A percentile compares a stretch with the other conserved stretches of the same genome.
Evolutionary conservation across 768 basidiomycete species (phyloP).

Genomic region (Naganishia friedmannii): DNA sequence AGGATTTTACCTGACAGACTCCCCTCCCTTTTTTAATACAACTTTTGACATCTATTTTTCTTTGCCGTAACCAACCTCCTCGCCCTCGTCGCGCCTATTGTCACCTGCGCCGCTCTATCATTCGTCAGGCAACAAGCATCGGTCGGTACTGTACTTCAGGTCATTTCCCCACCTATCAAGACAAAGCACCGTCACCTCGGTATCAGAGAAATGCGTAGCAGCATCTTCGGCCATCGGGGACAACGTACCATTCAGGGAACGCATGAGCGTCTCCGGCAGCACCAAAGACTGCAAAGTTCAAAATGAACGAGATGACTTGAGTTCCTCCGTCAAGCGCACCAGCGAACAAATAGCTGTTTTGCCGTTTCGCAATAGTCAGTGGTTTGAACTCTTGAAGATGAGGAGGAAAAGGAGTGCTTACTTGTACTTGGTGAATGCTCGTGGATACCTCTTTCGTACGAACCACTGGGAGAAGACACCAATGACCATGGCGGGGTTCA

Average conservation of each 20-base stretch:
- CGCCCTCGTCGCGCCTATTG: too few species aligned
- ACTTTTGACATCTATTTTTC: too few species aligned
- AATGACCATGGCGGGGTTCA: conserved; percentile 37
- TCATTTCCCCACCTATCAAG: conserved; percentile 19
- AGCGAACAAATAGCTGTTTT: conserved; percentile 53
- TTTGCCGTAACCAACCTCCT: too few species aligned
- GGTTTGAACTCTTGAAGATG: conserved; percentile 10
- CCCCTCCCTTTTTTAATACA: too few species aligned
- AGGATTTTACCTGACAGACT: too few species aligned
- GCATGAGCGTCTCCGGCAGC: conserved; percentile 38
- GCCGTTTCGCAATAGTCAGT: background rate
- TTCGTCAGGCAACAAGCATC: conserved; percentile 20
- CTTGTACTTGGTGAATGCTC: conserved; percentile 53
- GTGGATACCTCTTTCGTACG: conserved; percentile 52
- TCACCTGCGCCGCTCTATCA: background rate
- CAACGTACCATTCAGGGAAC: conserved; percentile 34
- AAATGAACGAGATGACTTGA: conserved; percentile 39
- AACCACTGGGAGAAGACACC: conserved; percentile 43
- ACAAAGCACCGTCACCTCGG: background rate
- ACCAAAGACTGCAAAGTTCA: conserved; percentile 48
- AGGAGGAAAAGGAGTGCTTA: too few species aligned
- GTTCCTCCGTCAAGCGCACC: conserved; percentile 55
- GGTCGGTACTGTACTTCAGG: conserved; percentile 3
- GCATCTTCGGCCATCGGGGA: too few species aligned
- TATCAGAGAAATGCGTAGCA: too few species aligned